Conservation (phyloP, 805 yeast genomes). For the Ogataea kodamae region DNA sequence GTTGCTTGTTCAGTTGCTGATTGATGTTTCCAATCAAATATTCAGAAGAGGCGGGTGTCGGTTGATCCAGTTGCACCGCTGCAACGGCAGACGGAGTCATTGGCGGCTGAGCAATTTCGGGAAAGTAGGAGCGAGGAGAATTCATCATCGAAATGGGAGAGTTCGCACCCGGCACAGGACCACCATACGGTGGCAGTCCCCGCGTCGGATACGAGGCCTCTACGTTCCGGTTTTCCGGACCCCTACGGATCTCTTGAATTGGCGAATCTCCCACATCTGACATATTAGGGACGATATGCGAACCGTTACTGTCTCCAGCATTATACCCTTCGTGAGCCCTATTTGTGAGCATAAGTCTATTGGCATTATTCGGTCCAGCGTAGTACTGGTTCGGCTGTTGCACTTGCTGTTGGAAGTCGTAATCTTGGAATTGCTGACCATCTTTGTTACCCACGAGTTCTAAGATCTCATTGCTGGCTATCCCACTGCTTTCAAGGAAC, state of each 20-base stretch:
- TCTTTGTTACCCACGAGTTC: slow-evolving; percentile 17
- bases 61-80: slow-evolving; percentile 9
- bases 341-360: slow-evolving; percentile 29
- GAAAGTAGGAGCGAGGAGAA: slow-evolving; percentile 30
- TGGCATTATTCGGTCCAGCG: slow-evolving; percentile 10
- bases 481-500: slow-evolving; percentile 26
- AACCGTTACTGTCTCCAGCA: slow-evolving; percentile 2
- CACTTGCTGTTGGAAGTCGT: slow-evolving; percentile 13
- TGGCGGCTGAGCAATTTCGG: slow-evolving; percentile 23
- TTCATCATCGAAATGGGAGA: slow-evolving; percentile 17
- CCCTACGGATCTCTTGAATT: slow-evolving; percentile 31
- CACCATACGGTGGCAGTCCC: slow-evolving; percentile 5
- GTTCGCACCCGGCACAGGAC: slow-evolving; percentile 4
- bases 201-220: slow-evolving; percentile 9
- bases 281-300: slow-evolving; percentile 2
- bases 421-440: slow-evolving; percentile 14
- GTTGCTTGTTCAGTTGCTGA: slow-evolving; percentile 45
- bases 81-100: slow-evolving; percentile 14
- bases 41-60: slow-evolving; percentile 18
- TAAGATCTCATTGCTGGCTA: slow-evolving; percentile 17
- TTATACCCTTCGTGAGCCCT: slow-evolving; percentile 23
- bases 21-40: slow-evolving; percentile 41
- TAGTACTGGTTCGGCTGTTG: slow-evolving; percentile 10
- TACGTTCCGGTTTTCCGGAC: slow-evolving; percentile 29
- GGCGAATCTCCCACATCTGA: slow-evolving; percentile 21